phyloP scores from a whole-genome alignment of 192 early-diverging fungal species.

The Cladochytrium replicatum region DNA sequence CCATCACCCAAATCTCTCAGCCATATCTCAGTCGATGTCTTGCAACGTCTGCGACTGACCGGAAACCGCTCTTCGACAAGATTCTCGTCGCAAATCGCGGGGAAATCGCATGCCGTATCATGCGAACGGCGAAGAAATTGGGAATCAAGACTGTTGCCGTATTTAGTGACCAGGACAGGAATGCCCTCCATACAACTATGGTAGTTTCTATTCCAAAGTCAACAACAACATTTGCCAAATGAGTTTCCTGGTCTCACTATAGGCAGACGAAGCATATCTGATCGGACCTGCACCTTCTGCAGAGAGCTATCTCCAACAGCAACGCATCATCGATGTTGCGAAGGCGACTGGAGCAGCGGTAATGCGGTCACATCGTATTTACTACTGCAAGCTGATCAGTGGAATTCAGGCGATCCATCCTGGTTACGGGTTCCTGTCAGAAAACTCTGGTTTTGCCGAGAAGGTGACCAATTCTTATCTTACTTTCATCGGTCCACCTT shows the following conservation, averaged over 20 bases:
- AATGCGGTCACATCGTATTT: neutral
- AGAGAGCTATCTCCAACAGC: constrained; percentile 71
- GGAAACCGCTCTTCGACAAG: constrained; percentile 83
- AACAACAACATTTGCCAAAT: no score
- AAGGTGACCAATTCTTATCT: constrained; percentile 52
- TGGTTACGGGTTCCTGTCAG: constrained; percentile 94
- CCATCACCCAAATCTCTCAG: no score
- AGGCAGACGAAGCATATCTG: constrained; percentile 88
- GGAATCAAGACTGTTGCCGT: constrained; percentile 94
- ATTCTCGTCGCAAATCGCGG: constrained; percentile 92
- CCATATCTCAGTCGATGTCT: no score
- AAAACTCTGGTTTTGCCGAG: constrained; percentile 84
- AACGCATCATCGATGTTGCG: constrained; percentile 75
- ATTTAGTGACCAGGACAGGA: constrained; percentile 81
- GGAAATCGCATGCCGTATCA: constrained; percentile 27
- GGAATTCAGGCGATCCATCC: constrained; percentile 76
- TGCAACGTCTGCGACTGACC: no score
- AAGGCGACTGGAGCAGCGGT: constrained; percentile 65
- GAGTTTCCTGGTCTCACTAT: no score
- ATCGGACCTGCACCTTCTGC: constrained; percentile 76
- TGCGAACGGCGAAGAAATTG: constrained; percentile 71
- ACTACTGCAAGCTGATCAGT: neutral
- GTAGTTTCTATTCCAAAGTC: no score
- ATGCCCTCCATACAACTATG: constrained; percentile 76
- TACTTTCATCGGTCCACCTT: constrained; percentile 85